These are phyloP conservation scores for Haberlea rhodopensis DNA, from an alignment of 257 asterid species.

Conservation along the genomic window DNA sequence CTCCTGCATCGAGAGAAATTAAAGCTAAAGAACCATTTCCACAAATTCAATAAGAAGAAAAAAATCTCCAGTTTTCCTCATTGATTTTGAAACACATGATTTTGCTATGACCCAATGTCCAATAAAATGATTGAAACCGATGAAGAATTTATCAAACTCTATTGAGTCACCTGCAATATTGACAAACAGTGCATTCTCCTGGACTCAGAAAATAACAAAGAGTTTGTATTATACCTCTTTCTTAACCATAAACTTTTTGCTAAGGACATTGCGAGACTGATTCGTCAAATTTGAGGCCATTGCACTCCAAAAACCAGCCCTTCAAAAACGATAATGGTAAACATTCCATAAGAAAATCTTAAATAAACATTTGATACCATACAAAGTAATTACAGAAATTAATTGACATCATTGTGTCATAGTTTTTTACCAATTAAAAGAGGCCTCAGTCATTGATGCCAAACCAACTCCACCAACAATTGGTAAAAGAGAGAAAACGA, in stretches of 20 bases:
- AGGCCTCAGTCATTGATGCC: constrained; percentile 89
- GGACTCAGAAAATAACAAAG: background rate
- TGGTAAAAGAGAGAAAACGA: constrained; percentile 79
- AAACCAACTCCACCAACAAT: constrained; percentile 91
- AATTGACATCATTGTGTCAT: constrained; percentile 14
- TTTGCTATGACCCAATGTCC: constrained; percentile 8
- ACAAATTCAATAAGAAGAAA: background rate
- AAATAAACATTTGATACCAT: constrained; percentile 9
- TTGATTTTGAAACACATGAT: background rate
- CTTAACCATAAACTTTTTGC: constrained; percentile 92
- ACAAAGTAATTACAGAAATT: constrained; percentile 10
- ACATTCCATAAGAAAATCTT: constrained; percentile 18
- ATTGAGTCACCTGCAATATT: background rate
- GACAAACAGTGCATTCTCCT: constrained; percentile 3
- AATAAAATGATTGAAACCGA: background rate
- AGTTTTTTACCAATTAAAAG: constrained; percentile 74
- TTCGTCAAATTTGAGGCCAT: constrained; percentile 97
- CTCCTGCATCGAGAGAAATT: constrained; percentile 41
- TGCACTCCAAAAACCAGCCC: constrained; percentile 98
- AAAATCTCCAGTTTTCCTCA: background rate
- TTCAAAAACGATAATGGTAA: constrained; percentile 30
- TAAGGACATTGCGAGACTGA: constrained; percentile 93
- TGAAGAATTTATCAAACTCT: constrained; percentile 8
- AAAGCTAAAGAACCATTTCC: constrained; percentile 26
- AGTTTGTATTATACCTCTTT: constrained; percentile 59